Evolutionary conservation across 805 yeast species (phyloP), one percentile per base, ranked within the genome.

Genomic region (Sungouiella blattae): DNA sequence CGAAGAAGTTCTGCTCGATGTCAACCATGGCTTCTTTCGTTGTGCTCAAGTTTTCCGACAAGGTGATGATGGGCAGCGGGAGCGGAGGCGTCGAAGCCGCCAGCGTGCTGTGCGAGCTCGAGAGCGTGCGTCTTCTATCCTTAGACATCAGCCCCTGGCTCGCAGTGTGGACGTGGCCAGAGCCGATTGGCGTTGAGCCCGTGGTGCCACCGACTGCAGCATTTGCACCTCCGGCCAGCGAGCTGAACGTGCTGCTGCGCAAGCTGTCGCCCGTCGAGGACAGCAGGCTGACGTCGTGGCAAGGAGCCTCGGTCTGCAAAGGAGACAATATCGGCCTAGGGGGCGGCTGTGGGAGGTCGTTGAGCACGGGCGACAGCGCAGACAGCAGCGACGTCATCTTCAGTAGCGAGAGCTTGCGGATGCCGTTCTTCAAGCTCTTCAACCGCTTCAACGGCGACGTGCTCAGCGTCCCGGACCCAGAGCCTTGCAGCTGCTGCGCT

Each of bases 11-110:
- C 38, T 64, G 67, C 33, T 67, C 70, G 21, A 65, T 52, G 15
- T 46, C 46, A 5, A 43, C 37, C 27, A 67, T 35, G 27, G 53
- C 53, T 35, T 55, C 58, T 36, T 58, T 57, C 9, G 58, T 44
- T 9, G 45, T 32, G 11, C 51, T 34, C 29, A 64, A 49, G 43
- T 63, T 63, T 29, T 67, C 73, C 12, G 63, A 52, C 14, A 67
- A 48, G 1, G 69, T 64, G 16, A 67, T 61, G 26, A 64, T 52
- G 27, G 72, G 71, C 25, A 64, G 63, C 16, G 62, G 49, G 22
- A 55, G 44, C 3, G 67, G 58, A 1, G 69, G 63, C 4, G 64
- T 57, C 14, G 58, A 40, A 1, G 69, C 64, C 3, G 67, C 52
- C 13, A 49, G 40, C 20, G 42, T 32, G 11, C 46, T 26, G 23